Evolutionary conservation across 2,329 filamentous ascomycete genomes (phyloP), one percentile per base, ranked within the genome.

Genomic region (Cadophora sp.): DNA sequence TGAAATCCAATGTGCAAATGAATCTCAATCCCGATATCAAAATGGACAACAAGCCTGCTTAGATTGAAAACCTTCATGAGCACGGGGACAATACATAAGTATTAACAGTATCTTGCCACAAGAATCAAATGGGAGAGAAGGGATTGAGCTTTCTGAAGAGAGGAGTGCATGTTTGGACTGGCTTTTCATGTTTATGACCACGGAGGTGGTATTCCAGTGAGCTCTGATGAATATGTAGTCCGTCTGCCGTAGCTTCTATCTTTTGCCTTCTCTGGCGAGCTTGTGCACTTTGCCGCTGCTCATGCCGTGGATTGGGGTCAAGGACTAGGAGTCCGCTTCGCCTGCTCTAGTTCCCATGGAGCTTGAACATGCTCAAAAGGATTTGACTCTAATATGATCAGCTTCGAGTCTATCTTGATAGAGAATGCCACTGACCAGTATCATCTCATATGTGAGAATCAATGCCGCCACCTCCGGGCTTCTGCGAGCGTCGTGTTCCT

Each of bases 401-500:
- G 34, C 56, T 26, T 7, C 3, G 8, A 16, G 31, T 22, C 12
- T 7, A 19, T 16, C 5, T 22, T 22, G 2, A 4, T 6, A 9
- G 31, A 16, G 29, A 14, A 3, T n/a, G 19, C 8, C n/a, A 59
- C 51, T 58, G 60, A 62, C 60, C 71, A 77, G 72, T 31, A 72
- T 71, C 91, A 89, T 64, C 92, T 92, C 81, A 91, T 92, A 89
- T 88, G 16, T 89, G 88, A 92, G 69, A 87, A 90, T 73, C 91
- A 72, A 90, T 92, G 87, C 89, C 89, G 2, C 81, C 92, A 43
- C 82, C 83, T 2, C 81, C 81, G 89, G 62, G 91, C 86, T 56
- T 92, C 92, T 75, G 84, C 88, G 8, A 79, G 91, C 37, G 92
- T 24, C 37, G 26, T 40, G n/a, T 19, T n/a, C 26, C 46, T 26